Conservation (phyloP, 345 rosid genomes). For the Sonneratia caseolaris region DNA sequence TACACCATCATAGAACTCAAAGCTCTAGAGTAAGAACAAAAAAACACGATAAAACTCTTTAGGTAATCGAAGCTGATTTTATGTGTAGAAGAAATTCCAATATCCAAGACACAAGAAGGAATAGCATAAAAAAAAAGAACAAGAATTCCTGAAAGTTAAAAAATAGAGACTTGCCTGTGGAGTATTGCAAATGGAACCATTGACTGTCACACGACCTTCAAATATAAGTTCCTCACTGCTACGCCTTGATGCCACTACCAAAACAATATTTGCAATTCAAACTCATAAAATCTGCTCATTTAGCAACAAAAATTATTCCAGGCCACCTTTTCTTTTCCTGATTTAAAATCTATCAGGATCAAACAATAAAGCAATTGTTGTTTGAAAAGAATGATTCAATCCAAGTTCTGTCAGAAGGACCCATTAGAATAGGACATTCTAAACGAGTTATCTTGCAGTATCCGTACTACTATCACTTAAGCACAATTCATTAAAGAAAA, state of each 20-base stretch:
- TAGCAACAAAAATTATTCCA: background rate
- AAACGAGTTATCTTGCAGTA: background rate
- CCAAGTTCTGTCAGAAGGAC: background rate
- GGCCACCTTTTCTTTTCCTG: background rate
- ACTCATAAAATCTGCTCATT: background rate
- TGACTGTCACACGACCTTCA: constrained; percentile 78
- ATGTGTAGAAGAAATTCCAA: background rate
- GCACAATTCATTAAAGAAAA: background rate
- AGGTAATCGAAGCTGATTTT: background rate
- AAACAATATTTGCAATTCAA: background rate
- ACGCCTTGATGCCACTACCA: constrained; percentile 81
- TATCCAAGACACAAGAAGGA: background rate
- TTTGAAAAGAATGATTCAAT: background rate
- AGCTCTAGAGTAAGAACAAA: background rate
- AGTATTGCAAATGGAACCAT: constrained; percentile 66
- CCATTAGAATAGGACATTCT: no score
- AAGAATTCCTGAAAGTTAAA: background rate
- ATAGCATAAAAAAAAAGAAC: background rate
- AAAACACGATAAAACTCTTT: background rate
- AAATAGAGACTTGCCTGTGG: constrained; percentile 50
- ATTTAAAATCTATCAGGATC: background rate
- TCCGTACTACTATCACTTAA: background rate
- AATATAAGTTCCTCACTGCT: constrained; percentile 79
- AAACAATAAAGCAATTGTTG: background rate
- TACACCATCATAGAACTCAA: background rate